Conservation (phyloP, 495 filamentous ascomycete genomes). For the Aspergillus coremiiformis region DNA sequence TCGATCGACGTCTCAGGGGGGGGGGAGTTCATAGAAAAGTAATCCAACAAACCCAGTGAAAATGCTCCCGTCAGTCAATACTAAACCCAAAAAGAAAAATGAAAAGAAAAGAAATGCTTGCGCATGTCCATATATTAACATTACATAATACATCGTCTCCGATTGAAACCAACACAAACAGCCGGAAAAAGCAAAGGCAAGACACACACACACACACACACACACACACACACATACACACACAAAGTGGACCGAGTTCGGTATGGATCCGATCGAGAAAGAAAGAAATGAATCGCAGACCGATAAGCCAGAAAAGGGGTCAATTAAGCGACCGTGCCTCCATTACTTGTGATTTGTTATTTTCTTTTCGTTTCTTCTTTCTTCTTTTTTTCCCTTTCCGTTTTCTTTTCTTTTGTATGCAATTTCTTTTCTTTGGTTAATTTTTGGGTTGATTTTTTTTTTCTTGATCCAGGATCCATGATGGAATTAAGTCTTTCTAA, state of each 20-base stretch:
- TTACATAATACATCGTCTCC: not conserved
- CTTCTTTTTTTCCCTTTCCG: too few relatives aligned
- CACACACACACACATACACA: not conserved
- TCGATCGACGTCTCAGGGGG: not conserved
- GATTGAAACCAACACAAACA: not conserved
- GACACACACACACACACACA: not conserved
- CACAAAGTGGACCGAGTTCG: not conserved
- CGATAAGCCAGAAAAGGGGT: slow-evolving; percentile 4
- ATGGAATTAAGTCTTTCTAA: too few relatives aligned
- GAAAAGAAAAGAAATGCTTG: too few relatives aligned
- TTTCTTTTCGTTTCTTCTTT: too few relatives aligned
- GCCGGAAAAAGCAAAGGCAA: not conserved
- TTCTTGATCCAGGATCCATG: too few relatives aligned
- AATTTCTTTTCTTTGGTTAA: too few relatives aligned
- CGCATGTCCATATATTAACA: not conserved
- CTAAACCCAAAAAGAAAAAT: not conserved
- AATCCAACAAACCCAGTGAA: not conserved
- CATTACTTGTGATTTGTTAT: too few relatives aligned
- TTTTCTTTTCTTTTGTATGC: too few relatives aligned
- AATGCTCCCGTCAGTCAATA: too few relatives aligned
- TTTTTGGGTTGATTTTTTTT: too few relatives aligned
- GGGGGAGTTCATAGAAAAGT: not conserved
- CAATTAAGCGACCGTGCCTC: slow-evolving; percentile 9
- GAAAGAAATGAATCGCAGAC: not conserved
- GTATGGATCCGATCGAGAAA: not conserved